Conservation (phyloP, 805 yeast species). For the Starmera amethionina region DNA sequence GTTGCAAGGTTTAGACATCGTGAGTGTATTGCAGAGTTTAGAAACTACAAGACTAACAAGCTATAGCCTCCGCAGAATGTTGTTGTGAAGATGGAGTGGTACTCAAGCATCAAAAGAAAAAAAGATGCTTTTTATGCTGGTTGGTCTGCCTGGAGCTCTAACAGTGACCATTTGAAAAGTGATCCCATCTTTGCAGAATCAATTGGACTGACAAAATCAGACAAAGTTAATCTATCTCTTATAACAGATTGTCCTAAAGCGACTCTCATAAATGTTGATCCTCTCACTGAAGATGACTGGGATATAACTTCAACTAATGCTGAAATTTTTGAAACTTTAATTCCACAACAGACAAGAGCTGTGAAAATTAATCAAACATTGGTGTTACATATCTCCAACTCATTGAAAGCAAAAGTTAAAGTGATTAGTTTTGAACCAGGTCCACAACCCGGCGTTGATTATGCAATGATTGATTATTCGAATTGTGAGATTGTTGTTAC, state of each 20-base stretch:
- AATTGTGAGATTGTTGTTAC: slow-evolving; percentile 68
- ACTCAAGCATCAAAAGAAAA: slow-evolving; percentile 15
- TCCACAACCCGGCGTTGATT: slow-evolving; percentile 3
- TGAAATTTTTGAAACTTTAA: slow-evolving; percentile 57
- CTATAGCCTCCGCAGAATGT: slow-evolving; percentile 41
- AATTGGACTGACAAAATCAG: slow-evolving; percentile 34
- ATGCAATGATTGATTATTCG: slow-evolving; percentile 44
- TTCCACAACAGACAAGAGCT: slow-evolving; percentile 74
- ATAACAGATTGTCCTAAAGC: slow-evolving; percentile 43
- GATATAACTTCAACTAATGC: slow-evolving; percentile 82
- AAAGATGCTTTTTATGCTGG: slow-evolving; percentile 36
- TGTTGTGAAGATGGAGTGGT: slow-evolving; percentile 36
- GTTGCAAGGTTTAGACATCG: background rate
- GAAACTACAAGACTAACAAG: background rate
- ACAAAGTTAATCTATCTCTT: slow-evolving; percentile 31
- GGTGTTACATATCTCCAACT: slow-evolving; percentile 61
- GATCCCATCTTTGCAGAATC: slow-evolving; percentile 58
- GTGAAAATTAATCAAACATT: slow-evolving; percentile 49
- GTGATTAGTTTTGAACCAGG: slow-evolving; percentile 36
- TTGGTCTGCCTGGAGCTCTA: slow-evolving; percentile 47
- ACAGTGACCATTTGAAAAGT: slow-evolving; percentile 36
- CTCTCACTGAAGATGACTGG: slow-evolving; percentile 76
- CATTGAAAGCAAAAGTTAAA: slow-evolving; percentile 46
- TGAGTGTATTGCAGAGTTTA: background rate
- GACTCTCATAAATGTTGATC: slow-evolving; percentile 64